A percentile compares a stretch with the other conserved stretches of the same genome.
phyloP scores from a whole-genome alignment of 1,139 yeast genomes.

The Hansenula lynferdii region DNA sequence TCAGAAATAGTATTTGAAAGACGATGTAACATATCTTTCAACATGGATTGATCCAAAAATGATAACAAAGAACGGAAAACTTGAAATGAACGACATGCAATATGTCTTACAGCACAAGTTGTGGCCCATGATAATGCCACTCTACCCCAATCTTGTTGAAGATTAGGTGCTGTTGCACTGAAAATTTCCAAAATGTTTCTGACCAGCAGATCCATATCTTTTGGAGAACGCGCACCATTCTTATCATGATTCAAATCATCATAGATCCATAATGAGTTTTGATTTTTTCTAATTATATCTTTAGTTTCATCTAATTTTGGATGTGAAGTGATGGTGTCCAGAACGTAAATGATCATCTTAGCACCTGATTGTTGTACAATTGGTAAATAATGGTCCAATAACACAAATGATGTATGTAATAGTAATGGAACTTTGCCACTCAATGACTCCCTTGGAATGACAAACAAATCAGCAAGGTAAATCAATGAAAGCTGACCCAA shows the following conservation, averaged over 20 bases:
- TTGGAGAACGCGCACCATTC: slow-evolving; percentile 83
- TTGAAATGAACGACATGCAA: slow-evolving; percentile 96
- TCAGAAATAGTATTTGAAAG: slow-evolving; percentile 92
- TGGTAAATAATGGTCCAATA: slow-evolving; percentile 82
- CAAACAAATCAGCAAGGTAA: slow-evolving; percentile 73
- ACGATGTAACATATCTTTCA: slow-evolving; percentile 91
- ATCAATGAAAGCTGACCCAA: slow-evolving; percentile 84
- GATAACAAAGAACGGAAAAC: slow-evolving; percentile 77
- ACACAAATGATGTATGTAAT: slow-evolving; percentile 73
- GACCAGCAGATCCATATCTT: slow-evolving; percentile 76
- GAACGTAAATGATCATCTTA: slow-evolving; percentile 65
- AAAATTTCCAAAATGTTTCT: slow-evolving; percentile 61
- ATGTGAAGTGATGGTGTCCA: slow-evolving; percentile 55
- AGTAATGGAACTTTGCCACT: slow-evolving; percentile 62
- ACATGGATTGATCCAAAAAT: slow-evolving; percentile 80
- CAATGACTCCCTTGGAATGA: slow-evolving; percentile 55
- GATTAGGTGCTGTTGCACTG: slow-evolving; percentile 38
- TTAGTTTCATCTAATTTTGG: slow-evolving; percentile 50
- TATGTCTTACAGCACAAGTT: slow-evolving; percentile 93
- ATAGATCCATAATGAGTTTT: slow-evolving; percentile 68
- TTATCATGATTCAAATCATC: slow-evolving; percentile 79
- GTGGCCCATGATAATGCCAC: slow-evolving; percentile 93
- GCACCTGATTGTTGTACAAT: slow-evolving; percentile 84
- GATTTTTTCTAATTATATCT: slow-evolving; percentile 45
- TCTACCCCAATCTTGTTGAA: slow-evolving; percentile 82